A percentile compares a stretch with the other conserved stretches of the same genome.
These are phyloP conservation scores for Fusarium citri DNA, from an alignment of 2,329 filamentous ascomycete genomes.

Conservation along the genomic window DNA sequence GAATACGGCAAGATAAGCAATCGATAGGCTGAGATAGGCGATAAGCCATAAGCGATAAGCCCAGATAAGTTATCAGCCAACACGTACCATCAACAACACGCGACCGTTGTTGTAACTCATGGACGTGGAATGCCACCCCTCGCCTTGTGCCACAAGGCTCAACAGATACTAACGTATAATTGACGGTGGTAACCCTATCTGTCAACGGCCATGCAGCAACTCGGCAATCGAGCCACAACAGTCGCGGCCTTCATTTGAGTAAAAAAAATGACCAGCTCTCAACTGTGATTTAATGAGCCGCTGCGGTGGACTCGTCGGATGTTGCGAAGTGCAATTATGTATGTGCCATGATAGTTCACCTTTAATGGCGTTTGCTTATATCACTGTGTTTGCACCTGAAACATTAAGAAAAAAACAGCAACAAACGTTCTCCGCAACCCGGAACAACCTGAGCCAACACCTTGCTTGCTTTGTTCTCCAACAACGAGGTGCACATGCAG, in stretches of 20 bases:
- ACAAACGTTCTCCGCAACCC: rapidly evolving
- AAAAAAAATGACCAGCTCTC: background rate
- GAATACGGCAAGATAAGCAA: rapidly evolving
- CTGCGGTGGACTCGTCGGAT: background rate
- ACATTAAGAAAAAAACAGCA: no score
- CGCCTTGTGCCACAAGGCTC: rapidly evolving
- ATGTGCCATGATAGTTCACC: no score
- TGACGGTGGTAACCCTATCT: rapidly evolving
- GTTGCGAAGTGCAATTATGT: no score
- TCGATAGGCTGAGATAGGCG: background rate
- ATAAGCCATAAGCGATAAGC: background rate
- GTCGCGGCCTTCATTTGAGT: rapidly evolving
- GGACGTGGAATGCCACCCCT: background rate
- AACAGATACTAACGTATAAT: background rate
- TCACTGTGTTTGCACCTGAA: no score
- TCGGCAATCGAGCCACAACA: background rate
- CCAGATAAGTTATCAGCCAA: background rate
- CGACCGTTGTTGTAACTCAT: background rate
- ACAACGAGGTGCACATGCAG: no score
- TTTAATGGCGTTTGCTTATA: rapidly evolving
- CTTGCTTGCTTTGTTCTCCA: rapidly evolving
- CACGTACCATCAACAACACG: background rate
- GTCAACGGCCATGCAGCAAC: background rate
- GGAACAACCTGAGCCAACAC: rapidly evolving
- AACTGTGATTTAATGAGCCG: background rate